Base-by-base conservation (phyloP, 2,329 filamentous ascomycete species). In the Tolypocladium tundrense region DNA sequence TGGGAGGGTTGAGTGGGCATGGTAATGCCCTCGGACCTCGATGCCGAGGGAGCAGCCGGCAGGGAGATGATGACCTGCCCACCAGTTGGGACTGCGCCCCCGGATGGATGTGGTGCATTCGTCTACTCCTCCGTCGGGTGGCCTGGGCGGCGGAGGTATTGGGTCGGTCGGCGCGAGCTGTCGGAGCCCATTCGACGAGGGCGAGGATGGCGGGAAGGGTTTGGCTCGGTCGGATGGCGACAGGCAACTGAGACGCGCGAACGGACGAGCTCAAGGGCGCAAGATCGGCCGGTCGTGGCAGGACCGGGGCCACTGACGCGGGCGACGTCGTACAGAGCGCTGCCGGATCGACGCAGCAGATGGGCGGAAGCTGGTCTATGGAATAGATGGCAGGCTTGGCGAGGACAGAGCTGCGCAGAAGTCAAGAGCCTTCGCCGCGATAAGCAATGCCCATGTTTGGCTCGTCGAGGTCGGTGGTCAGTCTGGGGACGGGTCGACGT, bases 11-110 rank as follows among this genome's bases (percentile, higher is more conserved):
- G 69, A 62, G 64, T 64, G 51, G 69, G 68, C 60, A 71, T 64
- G 43, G 66, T 69, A 62, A 65, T 62, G 61, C 65, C 64, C 65
- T 68, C 67, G 57, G 70, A 66, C 59, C 67, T 65, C 61, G 65
- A 59, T 53, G 59, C 65, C 60, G 67, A 67, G 64, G 68, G 68
- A 61, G 66, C 67, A 62, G 67, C 68, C 68, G 69, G 65, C 68
- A 68, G 67, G 65, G 63, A 62, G 65, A 67, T 59, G 65, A 64
- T 62, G 63, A 67, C 63, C 65, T 66, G 69, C 67, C 71, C 71
- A 70, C 69, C 72, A 66, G 64, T 63, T 65, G 70, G 70, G 71
- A 73, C 72, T 68, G 67, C 66, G 70, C 70, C 72, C 72, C 69
- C 59, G 58, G 61, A 62, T 62, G 65, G 65, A 65, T 60, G 66